Percentiles rank a stretch among this genome's conserved stretches.
Conservation (phyloP, 179 eudicot genomes). For the Amaranthus tricolor region DNA sequence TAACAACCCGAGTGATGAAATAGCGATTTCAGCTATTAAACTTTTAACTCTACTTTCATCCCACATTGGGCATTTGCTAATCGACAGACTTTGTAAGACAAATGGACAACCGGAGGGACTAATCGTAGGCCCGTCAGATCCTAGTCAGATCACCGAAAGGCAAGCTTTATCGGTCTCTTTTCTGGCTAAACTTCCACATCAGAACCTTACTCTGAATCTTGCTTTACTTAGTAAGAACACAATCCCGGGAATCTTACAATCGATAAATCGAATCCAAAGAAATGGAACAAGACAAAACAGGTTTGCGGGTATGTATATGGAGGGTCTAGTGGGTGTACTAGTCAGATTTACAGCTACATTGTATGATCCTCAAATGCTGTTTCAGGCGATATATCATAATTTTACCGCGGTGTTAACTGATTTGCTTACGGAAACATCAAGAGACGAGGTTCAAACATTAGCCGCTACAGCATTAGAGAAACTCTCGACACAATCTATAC, state of each 20-base stretch:
- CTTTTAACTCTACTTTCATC: slow-evolving; percentile 62
- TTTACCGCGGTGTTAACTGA: slow-evolving; percentile 56
- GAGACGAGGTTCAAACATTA: slow-evolving; percentile 61
- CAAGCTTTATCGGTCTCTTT: slow-evolving; percentile 62
- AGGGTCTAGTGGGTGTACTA: slow-evolving; percentile 81
- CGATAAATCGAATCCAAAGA: slow-evolving; percentile 45
- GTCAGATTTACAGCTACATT: slow-evolving; percentile 78
- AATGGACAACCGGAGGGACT: slow-evolving; percentile 70
- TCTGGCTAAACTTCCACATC: slow-evolving; percentile 74
- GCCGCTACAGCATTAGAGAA: slow-evolving; percentile 75
- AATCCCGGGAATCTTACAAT: slow-evolving; percentile 45
- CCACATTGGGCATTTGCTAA: slow-evolving; percentile 63
- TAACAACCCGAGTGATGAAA: slow-evolving; percentile 59
- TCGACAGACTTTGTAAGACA: slow-evolving; percentile 62
- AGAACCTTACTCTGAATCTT: slow-evolving; percentile 60
- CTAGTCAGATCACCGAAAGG: slow-evolving; percentile 53
- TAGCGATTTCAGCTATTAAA: slow-evolving; percentile 52
- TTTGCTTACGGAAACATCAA: slow-evolving; percentile 50
- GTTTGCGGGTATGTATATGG: slow-evolving; percentile 50
- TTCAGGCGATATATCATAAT: slow-evolving; percentile 43
- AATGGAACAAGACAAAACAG: slow-evolving; percentile 55
- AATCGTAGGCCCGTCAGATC: slow-evolving; percentile 41
- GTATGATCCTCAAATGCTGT: slow-evolving; percentile 57
- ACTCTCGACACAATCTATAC: slow-evolving; percentile 61
- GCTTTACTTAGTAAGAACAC: slow-evolving; percentile 50